A percentile compares a stretch with the other conserved stretches of the same genome.
Conservation (phyloP, 352 stramenopile species). For the Thalassiosira hispida region DNA sequence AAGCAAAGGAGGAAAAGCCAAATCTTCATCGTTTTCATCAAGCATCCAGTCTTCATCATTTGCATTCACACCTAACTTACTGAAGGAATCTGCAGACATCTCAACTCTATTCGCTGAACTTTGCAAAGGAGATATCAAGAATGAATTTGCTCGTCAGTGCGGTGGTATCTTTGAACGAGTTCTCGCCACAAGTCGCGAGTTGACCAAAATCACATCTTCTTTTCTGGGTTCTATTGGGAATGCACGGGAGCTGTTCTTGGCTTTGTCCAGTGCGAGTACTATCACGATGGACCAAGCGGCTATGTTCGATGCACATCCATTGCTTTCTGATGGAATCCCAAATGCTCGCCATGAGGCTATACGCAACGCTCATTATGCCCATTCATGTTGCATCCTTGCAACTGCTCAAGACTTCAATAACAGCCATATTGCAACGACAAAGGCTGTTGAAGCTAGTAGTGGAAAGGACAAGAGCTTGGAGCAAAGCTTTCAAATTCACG, state of each 20-base stretch:
- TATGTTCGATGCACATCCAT: conserved; percentile 48
- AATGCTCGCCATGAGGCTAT: conserved; percentile 75
- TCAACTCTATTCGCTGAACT: conserved; percentile 60
- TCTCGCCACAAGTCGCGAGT: conserved; percentile 39
- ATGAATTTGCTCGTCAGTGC: conserved; percentile 44
- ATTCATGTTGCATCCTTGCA: conserved; percentile 54
- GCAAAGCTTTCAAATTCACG: conserved; percentile 64
- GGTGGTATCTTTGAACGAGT: conserved; percentile 48
- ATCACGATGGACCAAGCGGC: conserved; percentile 27
- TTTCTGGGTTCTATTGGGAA: conserved; percentile 71
- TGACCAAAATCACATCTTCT: conserved; percentile 51
- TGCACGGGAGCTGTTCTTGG: conserved; percentile 67
- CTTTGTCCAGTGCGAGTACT: conserved; percentile 50
- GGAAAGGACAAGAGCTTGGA: conserved; percentile 50
- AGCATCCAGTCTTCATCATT: conserved; percentile 51
- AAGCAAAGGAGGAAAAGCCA: conserved; percentile 17
- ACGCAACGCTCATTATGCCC: conserved; percentile 62
- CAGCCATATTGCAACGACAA: conserved; percentile 34
- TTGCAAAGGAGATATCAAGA: conserved; percentile 48
- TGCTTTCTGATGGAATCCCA: conserved; percentile 66
- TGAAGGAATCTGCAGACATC: conserved; percentile 58
- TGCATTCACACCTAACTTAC: conserved; percentile 59
- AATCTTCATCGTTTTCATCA: conserved; percentile 34
- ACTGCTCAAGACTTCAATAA: conserved; percentile 62
- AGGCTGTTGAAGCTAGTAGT: conserved; percentile 12